Evolutionary conservation across 352 stramenopile species (phyloP), one percentile per base, ranked within the genome.

Genomic region (Pythium guiyangense): DNA sequence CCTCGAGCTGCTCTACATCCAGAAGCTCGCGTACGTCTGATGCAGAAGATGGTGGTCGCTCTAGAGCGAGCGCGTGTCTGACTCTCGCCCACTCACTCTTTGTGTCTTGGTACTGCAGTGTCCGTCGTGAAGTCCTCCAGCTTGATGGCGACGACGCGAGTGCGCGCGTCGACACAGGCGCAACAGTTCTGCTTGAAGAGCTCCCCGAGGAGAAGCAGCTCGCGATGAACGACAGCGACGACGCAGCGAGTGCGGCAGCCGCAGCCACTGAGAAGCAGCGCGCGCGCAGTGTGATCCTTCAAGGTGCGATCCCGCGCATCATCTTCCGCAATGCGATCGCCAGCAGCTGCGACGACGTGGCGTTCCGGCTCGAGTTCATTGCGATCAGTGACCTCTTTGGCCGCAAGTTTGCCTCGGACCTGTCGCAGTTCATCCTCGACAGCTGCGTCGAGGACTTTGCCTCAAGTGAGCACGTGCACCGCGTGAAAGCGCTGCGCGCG

Each of bases 1-100:
- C 31, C 67, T 97, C 12, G 89, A 97, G 59, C 70, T 96, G 59
- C 72, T 94, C 48, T 97, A 96, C 66, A 90, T 96, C 62, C 81
- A 96, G 66, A 97, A 96, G 63, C 70, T 97, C 50, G 59, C 59
- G 69, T 77, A 52, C 37, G 66, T 70, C 22, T 15, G 8, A 34
- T 22, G 22, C 1, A 1, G 22, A 22, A 0, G 22, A 1, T 34
- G 31, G 12, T 37, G 31, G 31, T 37, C 31, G 31, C 31, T 14
- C 31, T 0, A 14, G 31, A 3, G 12, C 1, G 31, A 37, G 31
- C 5, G 10, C 4, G n/a, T n/a, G n/a, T n/a, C 1, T 37, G 31
- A 6, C n/a, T 6, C 6, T 45, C n/a, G 6, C 4, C n/a, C 40
- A 22, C 40, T 1, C 9, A 4, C n/a, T 45, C 12, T 25, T 46